Evolutionary conservation across 78 protist species (phyloP), one percentile per base, ranked within the genome.

Genomic region (Protostelium mycophagum): DNA sequence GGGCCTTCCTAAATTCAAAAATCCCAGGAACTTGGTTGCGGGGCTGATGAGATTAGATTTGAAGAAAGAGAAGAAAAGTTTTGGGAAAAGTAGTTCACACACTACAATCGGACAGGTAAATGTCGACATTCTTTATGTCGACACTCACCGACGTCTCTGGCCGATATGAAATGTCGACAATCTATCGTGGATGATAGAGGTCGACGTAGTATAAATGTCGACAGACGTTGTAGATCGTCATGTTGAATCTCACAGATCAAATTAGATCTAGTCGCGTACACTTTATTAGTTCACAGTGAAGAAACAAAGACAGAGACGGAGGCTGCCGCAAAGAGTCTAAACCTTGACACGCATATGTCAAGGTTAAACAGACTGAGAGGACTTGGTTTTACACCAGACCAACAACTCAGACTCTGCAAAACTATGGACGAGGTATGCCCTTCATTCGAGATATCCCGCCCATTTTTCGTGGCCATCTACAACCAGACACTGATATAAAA

Each of bases 11-110:
- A 35, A 37, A 73, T 92, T 90, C 87, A 92, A 92, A 38, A 92
- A 92, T 35, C 89, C 94, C 34, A 89, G 94, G 83, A 92, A 92
- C 83, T 84, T 89, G 1, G 94, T 92, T 36, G 89, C 94, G 0
- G 94, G 94, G 16, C 38, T 83, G n/a, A 37, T 92, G 39, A 88
- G 94, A 35, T 39, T 88, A 28, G 35, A 1, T 51, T 16, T 51
- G 73, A 16, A 51, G 73, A 16, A 51, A 5, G 73, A 51, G 73
- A 51, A 51, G 73, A 51, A 51, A 16, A 51, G 16, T 5, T 25
- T 25, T 25, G 73, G 31, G 16, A 51, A 51, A 16, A 16, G 16
- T 5, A 51, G 73, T 16, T 51, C 73, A 5, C 16, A 51, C 16
- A 25, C 73, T 16, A 51, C 16, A 5, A 51, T 51, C 16, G 73